phyloP scores from a whole-genome alignment of 139 green algal genomes.

The Chlamydomonas eustigma region DNA sequence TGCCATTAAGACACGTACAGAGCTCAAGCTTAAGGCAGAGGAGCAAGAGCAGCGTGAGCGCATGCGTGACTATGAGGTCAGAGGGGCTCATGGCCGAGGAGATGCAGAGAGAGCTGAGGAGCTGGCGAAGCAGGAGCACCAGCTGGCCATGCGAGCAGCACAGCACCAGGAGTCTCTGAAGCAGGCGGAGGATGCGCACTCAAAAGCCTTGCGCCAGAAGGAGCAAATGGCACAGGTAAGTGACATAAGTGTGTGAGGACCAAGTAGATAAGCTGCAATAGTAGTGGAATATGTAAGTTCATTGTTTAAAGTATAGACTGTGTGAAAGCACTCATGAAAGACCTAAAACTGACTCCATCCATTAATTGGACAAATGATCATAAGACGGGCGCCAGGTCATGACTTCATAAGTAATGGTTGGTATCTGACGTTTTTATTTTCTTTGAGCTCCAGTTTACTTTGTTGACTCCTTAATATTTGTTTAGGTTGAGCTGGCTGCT shows the following conservation, averaged over 20 bases:
- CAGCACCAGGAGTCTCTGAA: neutral
- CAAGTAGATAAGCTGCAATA: neutral
- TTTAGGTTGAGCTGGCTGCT: neutral
- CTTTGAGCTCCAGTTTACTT: neutral
- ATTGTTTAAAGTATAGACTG: too few species aligned
- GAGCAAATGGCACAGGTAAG: neutral
- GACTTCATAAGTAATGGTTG: neutral
- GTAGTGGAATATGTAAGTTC: too few species aligned
- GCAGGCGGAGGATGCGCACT: neutral
- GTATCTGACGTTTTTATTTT: neutral
- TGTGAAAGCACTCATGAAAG: too few species aligned
- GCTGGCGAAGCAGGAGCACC: slow-evolving; percentile 8
- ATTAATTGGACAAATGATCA: too few species aligned
- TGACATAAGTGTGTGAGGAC: neutral
- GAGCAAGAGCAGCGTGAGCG: slow-evolving; percentile 14
- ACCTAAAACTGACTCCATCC: too few species aligned
- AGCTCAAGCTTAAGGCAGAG: slow-evolving; percentile 26
- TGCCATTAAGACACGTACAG: slow-evolving; percentile 18
- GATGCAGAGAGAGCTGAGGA: neutral
- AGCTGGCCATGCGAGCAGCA: slow-evolving; percentile 3
- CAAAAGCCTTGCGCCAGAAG: neutral
- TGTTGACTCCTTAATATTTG: too few species aligned
- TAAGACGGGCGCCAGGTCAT: too few species aligned
- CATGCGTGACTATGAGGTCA: slow-evolving; percentile 8
- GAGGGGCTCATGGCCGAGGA: neutral